Percentiles rank a stretch among this genome's conserved stretches.
Conservation (phyloP, 257 asterid genomes). For the Petunia secreta region DNA sequence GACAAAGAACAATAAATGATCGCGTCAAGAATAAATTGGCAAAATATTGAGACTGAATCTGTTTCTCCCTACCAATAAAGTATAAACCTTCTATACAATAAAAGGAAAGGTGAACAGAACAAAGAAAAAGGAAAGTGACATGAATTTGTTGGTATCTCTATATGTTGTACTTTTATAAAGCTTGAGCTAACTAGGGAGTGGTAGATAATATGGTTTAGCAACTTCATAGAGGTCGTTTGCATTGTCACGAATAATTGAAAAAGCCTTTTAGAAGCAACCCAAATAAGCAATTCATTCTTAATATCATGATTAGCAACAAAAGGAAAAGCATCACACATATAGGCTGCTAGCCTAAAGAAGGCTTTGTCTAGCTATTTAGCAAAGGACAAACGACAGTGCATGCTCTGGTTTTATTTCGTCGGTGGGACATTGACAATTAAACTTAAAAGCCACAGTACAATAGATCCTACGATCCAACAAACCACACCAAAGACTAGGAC, state of each 20-base stretch:
- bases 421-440: slow-evolving; percentile 37
- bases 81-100: background rate
- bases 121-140: background rate
- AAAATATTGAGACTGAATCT: slow-evolving; percentile 2
- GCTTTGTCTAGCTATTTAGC: background rate
- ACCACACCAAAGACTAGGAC: slow-evolving; percentile 49
- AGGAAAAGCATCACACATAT: background rate
- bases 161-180: background rate
- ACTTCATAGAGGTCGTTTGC: slow-evolving; percentile 1
- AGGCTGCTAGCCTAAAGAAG: slow-evolving; percentile 14
- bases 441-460: slow-evolving; percentile 57
- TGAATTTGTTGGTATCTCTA: background rate
- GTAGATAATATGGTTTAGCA: background rate
- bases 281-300: background rate
- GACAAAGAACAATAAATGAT: background rate
- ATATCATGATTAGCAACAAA: background rate
- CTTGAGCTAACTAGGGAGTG: background rate
- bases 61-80: background rate
- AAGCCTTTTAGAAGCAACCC: background rate
- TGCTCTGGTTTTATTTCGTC: background rate
- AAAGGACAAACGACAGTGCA: slow-evolving; percentile 3
- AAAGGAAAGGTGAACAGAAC: no score
- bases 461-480: slow-evolving; percentile 58
- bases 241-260: background rate
- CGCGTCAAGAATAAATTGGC: background rate